Conservation (phyloP, 2,329 filamentous ascomycete species). For the Orbilia ellipsospora region DNA sequence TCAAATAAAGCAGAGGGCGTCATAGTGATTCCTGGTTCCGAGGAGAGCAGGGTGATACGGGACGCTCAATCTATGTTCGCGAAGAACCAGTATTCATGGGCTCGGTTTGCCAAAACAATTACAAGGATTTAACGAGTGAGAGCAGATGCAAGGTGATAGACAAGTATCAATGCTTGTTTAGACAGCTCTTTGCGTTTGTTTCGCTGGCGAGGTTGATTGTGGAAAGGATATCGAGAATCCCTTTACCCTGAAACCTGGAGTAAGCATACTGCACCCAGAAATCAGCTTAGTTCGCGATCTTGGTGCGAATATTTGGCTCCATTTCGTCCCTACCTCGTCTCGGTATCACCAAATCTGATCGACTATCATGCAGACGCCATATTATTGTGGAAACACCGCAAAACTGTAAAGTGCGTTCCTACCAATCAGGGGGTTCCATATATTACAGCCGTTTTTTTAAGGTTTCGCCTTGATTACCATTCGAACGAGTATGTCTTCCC, state of each 20-base stretch:
- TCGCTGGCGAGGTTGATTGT: background rate
- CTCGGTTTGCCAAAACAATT: constrained; percentile 10
- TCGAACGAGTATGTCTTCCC: background rate
- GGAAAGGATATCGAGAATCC: background rate
- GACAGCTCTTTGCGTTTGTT: too few relatives aligned
- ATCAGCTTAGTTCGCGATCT: too few relatives aligned
- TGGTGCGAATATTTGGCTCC: too few relatives aligned
- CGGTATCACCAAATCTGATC: too few relatives aligned
- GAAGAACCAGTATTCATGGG: background rate
- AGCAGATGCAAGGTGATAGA: too few relatives aligned
- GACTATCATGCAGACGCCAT: too few relatives aligned
- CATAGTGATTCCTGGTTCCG: constrained; percentile 1
- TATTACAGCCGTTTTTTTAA: background rate
- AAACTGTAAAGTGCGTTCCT: too few relatives aligned
- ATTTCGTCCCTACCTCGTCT: too few relatives aligned
- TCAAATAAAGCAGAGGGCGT: too few relatives aligned
- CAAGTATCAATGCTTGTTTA: too few relatives aligned
- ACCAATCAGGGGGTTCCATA: background rate
- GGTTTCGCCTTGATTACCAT: background rate
- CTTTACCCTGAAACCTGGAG: background rate
- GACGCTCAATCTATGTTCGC: background rate
- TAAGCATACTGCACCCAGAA: too few relatives aligned
- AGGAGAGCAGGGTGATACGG: background rate
- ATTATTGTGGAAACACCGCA: too few relatives aligned
- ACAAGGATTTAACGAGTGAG: background rate